Evolutionary conservation across 306 rosid genomes (phyloP), one percentile per base, ranked within the genome.

Genomic region (Prunus dulcis): DNA sequence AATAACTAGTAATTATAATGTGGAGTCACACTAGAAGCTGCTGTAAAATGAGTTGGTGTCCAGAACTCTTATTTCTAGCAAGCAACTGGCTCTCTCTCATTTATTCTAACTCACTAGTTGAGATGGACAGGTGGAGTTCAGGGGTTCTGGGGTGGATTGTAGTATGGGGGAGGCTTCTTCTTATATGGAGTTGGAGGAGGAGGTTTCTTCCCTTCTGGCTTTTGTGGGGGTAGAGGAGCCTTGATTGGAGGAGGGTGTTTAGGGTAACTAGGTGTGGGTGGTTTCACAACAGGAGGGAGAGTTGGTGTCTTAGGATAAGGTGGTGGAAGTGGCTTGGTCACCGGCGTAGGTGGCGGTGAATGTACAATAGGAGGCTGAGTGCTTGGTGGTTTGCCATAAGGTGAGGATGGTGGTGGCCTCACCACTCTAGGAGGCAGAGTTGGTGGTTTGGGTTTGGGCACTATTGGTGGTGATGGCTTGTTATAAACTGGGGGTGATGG

Each of bases 91-190:
- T 23, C 9, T 15, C 19, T 15, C n/a, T 18, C n/a, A 52, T 2
- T 58, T 23, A 62, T 62, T 5, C 43, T 27, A 28, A 28, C n/a
- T 61, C 19, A 28, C 38, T 62, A 62, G 43, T 28, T 14, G 18
- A 15, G 19, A 69, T 69, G 73, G 73, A 27, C 52, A 18, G 61
- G 73, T 27, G 61, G 73, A 18, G 61, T 69, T 50, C 23, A 20
- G 27, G 73, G 73, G 18, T 27, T 69, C 46, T 27, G 60, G 12
- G 73, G 45, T 3, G 73, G 73, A 23, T 27, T 69, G 73, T 49
- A 50, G 46, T 27, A 69, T 27, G 73, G 60, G 2, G 73, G 73
- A 1, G 73, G 73, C 73, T 69, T 34, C 32, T 30, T 69, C 46
- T 69, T 50, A 34, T 69, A 69, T 27, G 73, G 18, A 49, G 73